A percentile compares a stretch with the other conserved stretches of the same genome.
phyloP scores from a whole-genome alignment of 345 rosid species.

The Populus deltoides region DNA sequence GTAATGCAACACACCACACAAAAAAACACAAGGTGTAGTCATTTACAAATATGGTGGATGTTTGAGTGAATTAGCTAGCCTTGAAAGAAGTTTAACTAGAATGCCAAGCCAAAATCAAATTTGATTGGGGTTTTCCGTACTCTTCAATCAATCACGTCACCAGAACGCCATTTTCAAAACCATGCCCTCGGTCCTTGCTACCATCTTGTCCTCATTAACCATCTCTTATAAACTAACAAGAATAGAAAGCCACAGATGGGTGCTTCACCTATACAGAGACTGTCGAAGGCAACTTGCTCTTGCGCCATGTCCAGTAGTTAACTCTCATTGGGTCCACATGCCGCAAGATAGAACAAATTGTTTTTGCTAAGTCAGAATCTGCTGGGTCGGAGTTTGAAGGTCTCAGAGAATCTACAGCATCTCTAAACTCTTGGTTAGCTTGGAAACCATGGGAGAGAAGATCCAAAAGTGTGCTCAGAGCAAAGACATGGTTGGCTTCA shows the following conservation, averaged over 20 bases:
- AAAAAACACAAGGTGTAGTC: neutral
- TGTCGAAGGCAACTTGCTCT: conserved; percentile 42
- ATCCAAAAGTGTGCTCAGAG: conserved; percentile 71
- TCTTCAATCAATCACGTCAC: neutral
- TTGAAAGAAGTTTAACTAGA: neutral
- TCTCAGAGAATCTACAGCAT: conserved; percentile 50
- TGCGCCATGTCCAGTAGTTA: conserved; percentile 80
- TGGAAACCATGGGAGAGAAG: conserved; percentile 62
- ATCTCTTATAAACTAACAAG: neutral
- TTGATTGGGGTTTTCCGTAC: neutral
- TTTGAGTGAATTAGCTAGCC: neutral
- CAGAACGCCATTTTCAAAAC: neutral
- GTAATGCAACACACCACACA: neutral
- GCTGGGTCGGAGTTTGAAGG: conserved; percentile 31
- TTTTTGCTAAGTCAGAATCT: conserved; percentile 45
- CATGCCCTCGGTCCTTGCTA: neutral
- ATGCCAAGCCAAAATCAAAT: neutral
- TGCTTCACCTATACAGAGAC: conserved; percentile 1
- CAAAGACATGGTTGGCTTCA: conserved; percentile 50
- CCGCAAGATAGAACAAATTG: conserved; percentile 57
- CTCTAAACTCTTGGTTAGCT: conserved; percentile 58
- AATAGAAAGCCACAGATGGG: neutral
- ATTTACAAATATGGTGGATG: neutral
- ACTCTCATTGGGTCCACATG: conserved; percentile 66
- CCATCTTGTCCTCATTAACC: neutral